These are phyloP conservation scores for Neurospora sp. DNA, from an alignment of 2,329 filamentous ascomycete species.

Conservation along the genomic window DNA sequence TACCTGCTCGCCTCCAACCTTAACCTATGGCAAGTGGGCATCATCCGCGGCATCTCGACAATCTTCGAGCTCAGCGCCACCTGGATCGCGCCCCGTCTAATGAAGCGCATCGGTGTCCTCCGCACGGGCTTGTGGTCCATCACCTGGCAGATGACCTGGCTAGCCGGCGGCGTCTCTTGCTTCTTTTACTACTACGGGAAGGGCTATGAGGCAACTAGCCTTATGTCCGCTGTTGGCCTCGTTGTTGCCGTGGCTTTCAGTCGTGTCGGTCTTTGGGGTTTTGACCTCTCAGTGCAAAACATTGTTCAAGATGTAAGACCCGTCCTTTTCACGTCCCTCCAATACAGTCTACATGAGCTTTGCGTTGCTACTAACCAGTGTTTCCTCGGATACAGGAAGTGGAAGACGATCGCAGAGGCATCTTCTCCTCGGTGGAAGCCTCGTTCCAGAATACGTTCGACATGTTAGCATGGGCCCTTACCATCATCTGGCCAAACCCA, in stretches of 20 bases:
- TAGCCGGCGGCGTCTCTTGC: slow-evolving; percentile 32
- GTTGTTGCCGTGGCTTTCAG: slow-evolving; percentile 43
- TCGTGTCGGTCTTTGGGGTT: slow-evolving; percentile 51
- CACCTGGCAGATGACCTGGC: slow-evolving; percentile 54
- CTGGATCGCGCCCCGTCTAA: slow-evolving; percentile 46
- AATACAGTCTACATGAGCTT: background rate
- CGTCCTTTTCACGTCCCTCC: background rate
- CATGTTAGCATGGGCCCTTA: slow-evolving; percentile 54
- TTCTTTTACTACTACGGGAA: slow-evolving; percentile 26
- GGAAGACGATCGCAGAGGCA: slow-evolving; percentile 45
- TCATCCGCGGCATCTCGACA: slow-evolving; percentile 42
- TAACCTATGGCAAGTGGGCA: slow-evolving; percentile 39
- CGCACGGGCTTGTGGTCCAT: slow-evolving; percentile 63
- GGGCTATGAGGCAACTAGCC: slow-evolving; percentile 10
- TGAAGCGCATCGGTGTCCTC: slow-evolving; percentile 44
- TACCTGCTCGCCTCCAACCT: slow-evolving; percentile 47
- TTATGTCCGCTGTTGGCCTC: slow-evolving; percentile 36
- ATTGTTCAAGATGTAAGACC: slow-evolving; percentile 48
- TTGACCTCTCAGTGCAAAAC: slow-evolving; percentile 49
- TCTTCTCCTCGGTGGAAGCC: slow-evolving; percentile 59
- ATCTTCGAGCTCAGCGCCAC: slow-evolving; percentile 51
- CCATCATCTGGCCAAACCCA: slow-evolving; percentile 53
- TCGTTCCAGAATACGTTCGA: slow-evolving; percentile 62
- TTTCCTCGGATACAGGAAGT: slow-evolving; percentile 33
- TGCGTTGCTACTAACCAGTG: background rate